These are phyloP conservation scores for Alternaria solani DNA, from an alignment of 2,329 filamentous ascomycete species.

Conservation along the genomic window DNA sequence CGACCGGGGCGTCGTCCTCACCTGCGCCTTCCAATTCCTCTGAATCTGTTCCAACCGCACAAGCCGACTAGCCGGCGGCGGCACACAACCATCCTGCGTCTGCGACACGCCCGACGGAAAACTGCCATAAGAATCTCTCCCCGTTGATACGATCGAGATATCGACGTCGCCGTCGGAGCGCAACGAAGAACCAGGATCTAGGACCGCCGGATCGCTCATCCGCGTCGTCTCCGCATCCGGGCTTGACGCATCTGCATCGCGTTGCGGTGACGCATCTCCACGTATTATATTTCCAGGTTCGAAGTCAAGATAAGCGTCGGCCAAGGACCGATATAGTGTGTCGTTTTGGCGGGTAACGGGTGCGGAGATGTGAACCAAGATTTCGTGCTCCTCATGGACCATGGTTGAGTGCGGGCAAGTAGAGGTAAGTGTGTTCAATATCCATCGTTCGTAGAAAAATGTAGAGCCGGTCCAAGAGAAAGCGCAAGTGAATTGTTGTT, in stretches of 20 bases:
- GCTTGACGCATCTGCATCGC: not conserved
- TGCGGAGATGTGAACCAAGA: constrained; percentile 58
- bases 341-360: constrained; percentile 54
- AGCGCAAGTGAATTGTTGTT: not conserved
- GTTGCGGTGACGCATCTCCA: not conserved
- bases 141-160: constrained; percentile 21
- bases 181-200: not conserved
- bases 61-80: constrained; percentile 31
- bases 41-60: constrained; percentile 39
- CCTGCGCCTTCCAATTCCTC: constrained; percentile 30
- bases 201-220: not conserved
- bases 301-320: constrained; percentile 53
- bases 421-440: constrained; percentile 8
- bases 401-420: constrained; percentile 24
- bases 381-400: constrained; percentile 54
- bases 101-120: constrained; percentile 34
- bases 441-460: constrained; percentile 19
- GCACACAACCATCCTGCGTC: not conserved
- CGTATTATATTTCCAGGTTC: constrained; percentile 18
- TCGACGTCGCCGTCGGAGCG: not conserved
- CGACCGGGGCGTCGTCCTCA: constrained; percentile 12
- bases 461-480: not conserved
- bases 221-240: not conserved
- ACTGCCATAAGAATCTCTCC: constrained; percentile 46
- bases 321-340: constrained; percentile 51